phyloP scores from a whole-genome alignment of 2,329 filamentous ascomycete species.

The Colletotrichum gloeosporioides region DNA sequence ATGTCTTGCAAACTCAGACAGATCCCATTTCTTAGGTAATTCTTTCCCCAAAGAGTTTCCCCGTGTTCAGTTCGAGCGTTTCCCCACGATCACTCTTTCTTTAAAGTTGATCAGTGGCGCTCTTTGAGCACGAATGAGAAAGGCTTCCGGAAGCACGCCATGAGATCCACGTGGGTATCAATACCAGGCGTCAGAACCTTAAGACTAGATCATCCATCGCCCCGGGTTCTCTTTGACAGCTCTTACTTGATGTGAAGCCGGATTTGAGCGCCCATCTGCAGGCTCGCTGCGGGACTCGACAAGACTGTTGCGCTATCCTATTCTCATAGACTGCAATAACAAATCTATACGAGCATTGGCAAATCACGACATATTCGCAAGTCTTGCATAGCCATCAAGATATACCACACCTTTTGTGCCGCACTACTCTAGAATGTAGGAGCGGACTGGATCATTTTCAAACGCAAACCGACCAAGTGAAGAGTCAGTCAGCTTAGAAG shows the following conservation, averaged over 20 bases:
- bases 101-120: neutral
- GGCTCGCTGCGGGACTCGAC: neutral
- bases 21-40: neutral
- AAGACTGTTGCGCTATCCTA: neutral
- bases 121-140: neutral
- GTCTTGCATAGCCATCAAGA: neutral
- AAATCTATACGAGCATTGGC: neutral
- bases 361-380: neutral
- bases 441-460: neutral
- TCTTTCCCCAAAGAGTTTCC: neutral
- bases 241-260: neutral
- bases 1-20: neutral
- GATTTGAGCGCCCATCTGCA: neutral
- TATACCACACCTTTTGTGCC: neutral
- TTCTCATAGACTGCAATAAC: fast-evolving
- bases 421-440: neutral
- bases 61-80: neutral
- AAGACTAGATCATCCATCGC: neutral
- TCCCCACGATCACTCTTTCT: neutral
- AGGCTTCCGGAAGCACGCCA: neutral
- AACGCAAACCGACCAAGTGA: neutral
- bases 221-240: neutral
- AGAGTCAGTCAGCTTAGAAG: fast-evolving
- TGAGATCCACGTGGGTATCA: neutral
- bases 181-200: neutral